Evolutionary conservation across 768 basidiomycete species (phyloP).

Genomic region (Lentinula aciculospora): DNA sequence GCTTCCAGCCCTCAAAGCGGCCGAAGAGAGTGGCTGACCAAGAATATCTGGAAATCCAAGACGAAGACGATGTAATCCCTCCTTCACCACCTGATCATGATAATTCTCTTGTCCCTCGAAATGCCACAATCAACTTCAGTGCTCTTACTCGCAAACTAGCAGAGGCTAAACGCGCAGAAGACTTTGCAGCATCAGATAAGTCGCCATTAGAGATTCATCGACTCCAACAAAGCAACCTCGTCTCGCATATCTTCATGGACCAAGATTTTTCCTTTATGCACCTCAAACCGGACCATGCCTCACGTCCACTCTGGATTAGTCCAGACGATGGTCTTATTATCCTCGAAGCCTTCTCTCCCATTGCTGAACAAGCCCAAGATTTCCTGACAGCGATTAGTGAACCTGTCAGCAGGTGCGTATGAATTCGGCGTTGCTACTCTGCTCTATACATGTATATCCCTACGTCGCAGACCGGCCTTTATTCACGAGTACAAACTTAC

Average conservation of each 20-base stretch:
- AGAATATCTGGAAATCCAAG: constrained; percentile 37
- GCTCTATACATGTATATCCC: constrained; percentile 7
- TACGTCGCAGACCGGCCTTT: constrained; percentile 72
- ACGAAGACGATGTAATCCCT: constrained; percentile 52
- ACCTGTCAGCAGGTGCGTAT: constrained; percentile 91
- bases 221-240: constrained; percentile 66
- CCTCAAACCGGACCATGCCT: constrained; percentile 86
- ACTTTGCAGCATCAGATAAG: constrained; percentile 29
- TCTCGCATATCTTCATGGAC: constrained; percentile 79
- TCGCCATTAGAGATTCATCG: constrained; percentile 61
- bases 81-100: constrained; percentile 35
- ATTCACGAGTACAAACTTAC: constrained; percentile 99
- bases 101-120: constrained; percentile 53
- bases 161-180: constrained; percentile 47
- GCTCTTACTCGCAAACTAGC: constrained; percentile 78
- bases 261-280: constrained; percentile 85
- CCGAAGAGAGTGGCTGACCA: constrained; percentile 39
- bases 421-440: constrained; percentile 7
- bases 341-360: constrained; percentile 95
- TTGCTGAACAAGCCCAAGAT: constrained; percentile 97
- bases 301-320: constrained; percentile 94
- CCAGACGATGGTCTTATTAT: constrained; percentile 92
- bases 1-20: constrained; percentile 23
- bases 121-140: constrained; percentile 83
- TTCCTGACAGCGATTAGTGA: constrained; percentile 97